A percentile compares a stretch with the other conserved stretches of the same genome.
Evolutionary conservation across 768 basidiomycete genomes (phyloP).

Genomic region (Albatrellus ellisii): DNA sequence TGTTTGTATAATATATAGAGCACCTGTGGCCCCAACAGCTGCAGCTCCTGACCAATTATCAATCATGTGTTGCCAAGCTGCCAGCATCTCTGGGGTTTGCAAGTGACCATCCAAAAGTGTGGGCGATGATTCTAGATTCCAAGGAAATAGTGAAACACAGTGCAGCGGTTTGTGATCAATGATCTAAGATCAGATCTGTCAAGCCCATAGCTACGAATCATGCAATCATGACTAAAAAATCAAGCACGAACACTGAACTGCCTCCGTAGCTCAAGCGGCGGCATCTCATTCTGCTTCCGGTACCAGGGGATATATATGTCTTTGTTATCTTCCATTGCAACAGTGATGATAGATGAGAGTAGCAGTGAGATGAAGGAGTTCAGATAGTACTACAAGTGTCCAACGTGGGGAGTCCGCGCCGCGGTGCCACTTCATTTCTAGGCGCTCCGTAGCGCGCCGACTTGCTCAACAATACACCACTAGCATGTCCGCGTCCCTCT

Average conservation of each 20-base stretch:
- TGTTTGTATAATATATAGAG: not conserved
- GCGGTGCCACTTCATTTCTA: not conserved
- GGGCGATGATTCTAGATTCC: constrained; percentile 23
- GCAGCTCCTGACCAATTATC: constrained; percentile 19
- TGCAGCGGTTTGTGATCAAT: constrained; percentile 3
- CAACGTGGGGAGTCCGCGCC: not conserved
- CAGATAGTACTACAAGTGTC: not conserved
- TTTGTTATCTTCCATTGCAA: constrained; percentile 3
- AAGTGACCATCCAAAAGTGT: constrained; percentile 24
- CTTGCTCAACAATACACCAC: too few relatives aligned
- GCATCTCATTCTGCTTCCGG: constrained; percentile 19
- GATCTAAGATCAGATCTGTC: not conserved
- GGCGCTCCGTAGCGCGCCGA: too few relatives aligned
- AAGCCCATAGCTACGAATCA: constrained; percentile 3
- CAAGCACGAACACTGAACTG: constrained; percentile 32
- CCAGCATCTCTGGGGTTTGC: constrained; percentile 19
- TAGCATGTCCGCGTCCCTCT: constrained; percentile 7
- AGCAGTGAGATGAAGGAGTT: not conserved
- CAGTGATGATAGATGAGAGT: not conserved
- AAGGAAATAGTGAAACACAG: constrained; percentile 16
- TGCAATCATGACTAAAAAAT: not conserved
- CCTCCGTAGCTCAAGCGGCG: constrained; percentile 29
- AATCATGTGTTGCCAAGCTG: constrained; percentile 33
- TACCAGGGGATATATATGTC: constrained; percentile 18
- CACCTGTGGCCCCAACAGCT: not conserved